Percentiles rank a stretch among this genome's conserved stretches.
These are phyloP conservation scores for Pichia cactophila DNA, from an alignment of 1,139 yeast genomes.

Conservation along the genomic window DNA sequence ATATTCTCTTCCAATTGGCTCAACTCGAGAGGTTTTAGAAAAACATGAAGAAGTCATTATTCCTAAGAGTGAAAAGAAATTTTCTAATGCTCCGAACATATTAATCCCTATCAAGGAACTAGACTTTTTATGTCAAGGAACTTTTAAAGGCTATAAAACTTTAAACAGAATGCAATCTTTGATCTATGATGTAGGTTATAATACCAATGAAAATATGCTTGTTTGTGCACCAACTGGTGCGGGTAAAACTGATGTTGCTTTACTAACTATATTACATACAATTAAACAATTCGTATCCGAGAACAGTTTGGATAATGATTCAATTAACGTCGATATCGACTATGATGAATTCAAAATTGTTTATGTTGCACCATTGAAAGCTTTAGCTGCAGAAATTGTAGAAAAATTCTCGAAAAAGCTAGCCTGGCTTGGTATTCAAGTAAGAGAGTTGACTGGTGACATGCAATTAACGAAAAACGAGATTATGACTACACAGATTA, in stretches of 20 bases:
- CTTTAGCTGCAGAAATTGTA: constrained; percentile 94
- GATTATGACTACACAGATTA: constrained; percentile 76
- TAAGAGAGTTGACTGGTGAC: constrained; percentile 91
- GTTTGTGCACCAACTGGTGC: constrained; percentile 99
- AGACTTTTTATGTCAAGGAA: constrained; percentile 74
- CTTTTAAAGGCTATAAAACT: constrained; percentile 70
- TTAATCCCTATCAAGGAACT: constrained; percentile 54
- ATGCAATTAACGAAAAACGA: constrained; percentile 88
- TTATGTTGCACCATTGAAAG: constrained; percentile 94
- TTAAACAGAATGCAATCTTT: constrained; percentile 88
- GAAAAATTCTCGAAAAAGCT: constrained; percentile 77
- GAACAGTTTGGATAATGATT: constrained; percentile 33
- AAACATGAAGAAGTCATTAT: constrained; percentile 76
- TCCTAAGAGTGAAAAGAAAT: constrained; percentile 55
- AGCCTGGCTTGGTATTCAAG: constrained; percentile 77
- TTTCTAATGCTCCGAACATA: constrained; percentile 44
- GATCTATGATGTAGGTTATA: constrained; percentile 87
- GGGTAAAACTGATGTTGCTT: constrained; percentile 96
- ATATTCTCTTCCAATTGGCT: constrained; percentile 73
- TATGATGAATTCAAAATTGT: constrained; percentile 83
- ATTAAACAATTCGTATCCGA: constrained; percentile 60
- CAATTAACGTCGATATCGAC: constrained; percentile 54
- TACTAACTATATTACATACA: constrained; percentile 72
- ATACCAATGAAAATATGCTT: constrained; percentile 89
- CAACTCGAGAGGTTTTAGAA: constrained; percentile 53